Base-by-base conservation (phyloP, 345 rosid species). In the Euclidium syriacum region DNA sequence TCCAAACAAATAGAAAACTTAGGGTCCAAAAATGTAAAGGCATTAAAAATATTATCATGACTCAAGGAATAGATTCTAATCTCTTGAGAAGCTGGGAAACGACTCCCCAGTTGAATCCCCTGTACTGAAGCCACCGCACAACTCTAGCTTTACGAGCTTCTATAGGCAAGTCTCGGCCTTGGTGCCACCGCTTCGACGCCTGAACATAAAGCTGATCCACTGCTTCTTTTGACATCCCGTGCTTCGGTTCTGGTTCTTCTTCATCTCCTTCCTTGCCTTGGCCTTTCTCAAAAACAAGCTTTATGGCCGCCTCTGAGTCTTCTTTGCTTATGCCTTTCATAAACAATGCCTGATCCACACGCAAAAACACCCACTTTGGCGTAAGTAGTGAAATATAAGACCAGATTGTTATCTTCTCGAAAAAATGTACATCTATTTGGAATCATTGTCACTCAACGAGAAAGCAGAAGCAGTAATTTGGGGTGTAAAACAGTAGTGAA, bases 61-160 rank as follows among this genome's bases (percentile, higher is more conserved):
- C 10, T 29, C 49, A 12, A 36, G 53, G 41, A 9, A 54, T 65
- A 55, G 82, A 73, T 67, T 86, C 92, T 62, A 91, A 71, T 64
- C 82, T 86, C 72, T 73, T 86, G 50, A 86, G 25, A 34, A 86
- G 69, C 70, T 72, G 67, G 60, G 68, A 29, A 52, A 81, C 80
- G 7, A 86, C 85, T 19, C 81, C 80, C 90, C 92, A 88, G 61
- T 81, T 85, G 73, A 84, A 85, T 32, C 96, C 92, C 11, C 95
- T 81, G 71, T 88, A 88, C 77, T 88, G 96, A 63, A 88, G 96
- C 98, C 96, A 88, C 65, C 89, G 73, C 24, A 91, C 66, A 8
- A 91, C 79, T 78, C 95, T 86, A 49, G 85, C 49, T 73, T 86
- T 88, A 19, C 86, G 92, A 12, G 73, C 85, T 59, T 88, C 92